Percentiles rank a stretch among this genome's conserved stretches.
Conservation (phyloP, 495 filamentous ascomycete species). For the Annulohypoxylon bovei region DNA sequence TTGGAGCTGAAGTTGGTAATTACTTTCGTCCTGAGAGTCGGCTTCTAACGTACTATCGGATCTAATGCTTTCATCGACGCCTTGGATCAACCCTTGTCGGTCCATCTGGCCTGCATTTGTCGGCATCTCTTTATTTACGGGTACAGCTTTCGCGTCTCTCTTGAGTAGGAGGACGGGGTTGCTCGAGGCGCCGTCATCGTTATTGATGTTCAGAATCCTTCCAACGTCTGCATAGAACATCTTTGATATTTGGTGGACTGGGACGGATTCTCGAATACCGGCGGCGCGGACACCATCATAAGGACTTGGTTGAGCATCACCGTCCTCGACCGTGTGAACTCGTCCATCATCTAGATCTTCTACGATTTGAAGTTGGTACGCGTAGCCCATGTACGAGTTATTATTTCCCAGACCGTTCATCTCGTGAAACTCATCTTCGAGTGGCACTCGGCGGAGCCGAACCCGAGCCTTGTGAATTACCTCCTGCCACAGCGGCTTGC, state of each 20-base stretch:
- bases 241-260: conserved; percentile 91
- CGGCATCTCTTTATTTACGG: conserved; percentile 61
- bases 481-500: conserved; percentile 94
- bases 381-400: conserved; percentile 62
- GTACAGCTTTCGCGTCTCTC: conserved; percentile 78
- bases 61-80: conserved; percentile 18
- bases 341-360: conserved; percentile 95
- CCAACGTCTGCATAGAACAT: conserved; percentile 98
- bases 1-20: conserved; percentile 75
- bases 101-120: neutral
- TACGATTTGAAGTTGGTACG: conserved; percentile 87
- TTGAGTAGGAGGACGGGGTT: conserved; percentile 90
- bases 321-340: conserved; percentile 81
- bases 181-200: conserved; percentile 76
- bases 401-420: conserved; percentile 35
- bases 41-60: conserved; percentile 23
- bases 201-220: conserved; percentile 89
- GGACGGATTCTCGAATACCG: conserved; percentile 84
- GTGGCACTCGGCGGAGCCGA: conserved; percentile 70
- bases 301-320: conserved; percentile 61
- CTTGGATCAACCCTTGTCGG: conserved; percentile 19
- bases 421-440: conserved; percentile 45
- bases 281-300: conserved; percentile 78
- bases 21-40: conserved; percentile 68
- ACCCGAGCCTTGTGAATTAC: conserved; percentile 94